Base-by-base conservation (phyloP, 2,329 filamentous ascomycete genomes). In the Colletotrichum salicis region DNA sequence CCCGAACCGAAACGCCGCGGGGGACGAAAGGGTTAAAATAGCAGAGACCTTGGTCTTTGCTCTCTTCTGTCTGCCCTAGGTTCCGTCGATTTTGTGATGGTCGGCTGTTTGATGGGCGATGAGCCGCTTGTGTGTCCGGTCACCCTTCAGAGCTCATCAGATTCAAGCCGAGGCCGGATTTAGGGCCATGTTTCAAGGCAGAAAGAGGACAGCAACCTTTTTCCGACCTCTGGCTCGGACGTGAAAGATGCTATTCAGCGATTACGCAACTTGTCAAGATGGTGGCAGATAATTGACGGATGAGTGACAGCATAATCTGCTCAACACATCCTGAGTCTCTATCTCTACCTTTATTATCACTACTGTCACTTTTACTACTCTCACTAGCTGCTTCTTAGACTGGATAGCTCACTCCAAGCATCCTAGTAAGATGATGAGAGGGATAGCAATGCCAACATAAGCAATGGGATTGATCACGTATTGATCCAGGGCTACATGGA, bases 1-100 rank as follows among this genome's bases (percentile, higher is more conserved):
- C n/a, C 51, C 68, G 63, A 67, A 67, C 37, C 68, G 63, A 67
- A 67, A 70, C 56, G 63, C 22, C 57, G 56, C 35, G 63, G 55
- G 63, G 48, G 33, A 55, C 15, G 52, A 19, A 61, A 27, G 29
- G 56, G 45, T 67, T 67, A 61, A 67, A 61, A 33, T 67, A 69
- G 60, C 48, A 27, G 22, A 52, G 37, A 12, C 24, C 22, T 41
- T 48, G 41, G 41, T 5, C 41, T n/a, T 11, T 22, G 41, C 41
- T 22, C 37, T 19, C 15, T 41, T 41, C 37, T 19, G 13, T 8
- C 37, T 19, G 37, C 37, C 37, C 19, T 41, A 41, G 13, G 37
- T 41, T 4, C 19, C 19, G 41, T 48, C 19, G 41, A 7, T 12
- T 48, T 48, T 22, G 5, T n/a, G 41, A 22, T 48, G 7, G 15